Percentiles rank a stretch among this genome's conserved stretches.
These are phyloP conservation scores for Sporodiniella umbellata DNA, from an alignment of 371 early-diverging fungal genomes.

Conservation along the genomic window DNA sequence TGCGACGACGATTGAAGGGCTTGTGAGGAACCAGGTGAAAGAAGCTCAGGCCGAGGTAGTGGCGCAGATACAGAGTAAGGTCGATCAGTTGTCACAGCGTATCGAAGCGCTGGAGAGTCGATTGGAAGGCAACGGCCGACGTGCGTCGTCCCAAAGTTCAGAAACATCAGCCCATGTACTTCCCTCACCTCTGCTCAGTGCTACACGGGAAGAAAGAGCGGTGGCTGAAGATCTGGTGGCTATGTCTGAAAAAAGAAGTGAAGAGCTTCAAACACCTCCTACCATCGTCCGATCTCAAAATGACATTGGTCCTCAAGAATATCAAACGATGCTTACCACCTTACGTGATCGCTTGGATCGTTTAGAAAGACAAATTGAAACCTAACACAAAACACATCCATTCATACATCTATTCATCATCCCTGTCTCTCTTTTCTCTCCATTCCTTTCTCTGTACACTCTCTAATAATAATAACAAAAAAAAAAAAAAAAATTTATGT, in stretches of 20 bases:
- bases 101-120: constrained; percentile 8
- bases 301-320: constrained; percentile 28
- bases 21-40: constrained; percentile 71
- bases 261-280: constrained; percentile 24
- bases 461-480: background rate
- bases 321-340: constrained; percentile 17
- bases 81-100: constrained; percentile 9
- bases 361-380: constrained; percentile 24
- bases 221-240: constrained; percentile 23
- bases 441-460: constrained; percentile 19
- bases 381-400: constrained; percentile 2
- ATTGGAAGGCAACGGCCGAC: background rate
- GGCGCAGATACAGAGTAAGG: constrained; percentile 18
- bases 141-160: background rate
- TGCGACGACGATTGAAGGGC: constrained; percentile 72
- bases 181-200: constrained; percentile 18
- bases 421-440: constrained; percentile 1
- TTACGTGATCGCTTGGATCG: constrained; percentile 25
- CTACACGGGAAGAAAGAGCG: constrained; percentile 18
- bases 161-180: background rate
- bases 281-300: constrained; percentile 31
- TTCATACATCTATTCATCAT: too few relatives aligned
- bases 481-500: too few relatives aligned
- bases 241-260: constrained; percentile 14
- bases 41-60: constrained; percentile 69